A percentile compares a stretch with the other conserved stretches of the same genome.
These are phyloP conservation scores for Endocalyx cinctus DNA, from an alignment of 2,329 filamentous ascomycete genomes.

Conservation along the genomic window DNA sequence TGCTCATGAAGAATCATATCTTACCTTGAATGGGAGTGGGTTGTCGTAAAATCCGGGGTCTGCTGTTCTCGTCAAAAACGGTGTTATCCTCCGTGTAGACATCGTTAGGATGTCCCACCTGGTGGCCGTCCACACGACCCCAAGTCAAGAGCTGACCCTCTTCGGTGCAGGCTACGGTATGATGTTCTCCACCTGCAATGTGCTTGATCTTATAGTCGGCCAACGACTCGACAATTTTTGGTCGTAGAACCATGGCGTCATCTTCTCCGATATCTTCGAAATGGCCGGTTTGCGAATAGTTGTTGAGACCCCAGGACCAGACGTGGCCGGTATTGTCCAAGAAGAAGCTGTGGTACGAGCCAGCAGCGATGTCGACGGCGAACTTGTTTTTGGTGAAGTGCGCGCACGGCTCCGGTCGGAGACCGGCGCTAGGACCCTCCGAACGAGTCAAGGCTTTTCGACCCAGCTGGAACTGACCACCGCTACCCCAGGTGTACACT, in stretches of 20 bases:
- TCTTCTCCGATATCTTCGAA: slow-evolving; percentile 59
- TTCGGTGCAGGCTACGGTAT: slow-evolving; percentile 48
- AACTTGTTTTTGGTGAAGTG: slow-evolving; percentile 48
- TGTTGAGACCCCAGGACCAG: slow-evolving; percentile 69
- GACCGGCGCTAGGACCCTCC: slow-evolving; percentile 17
- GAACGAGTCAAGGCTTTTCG: slow-evolving; percentile 47
- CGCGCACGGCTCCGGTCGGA: slow-evolving; percentile 36
- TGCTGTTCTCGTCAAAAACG: slow-evolving; percentile 59
- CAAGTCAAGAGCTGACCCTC: slow-evolving; percentile 40
- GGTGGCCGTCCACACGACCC: slow-evolving; percentile 43
- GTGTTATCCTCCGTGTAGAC: slow-evolving; percentile 54
- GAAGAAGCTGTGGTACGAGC: slow-evolving; percentile 68
- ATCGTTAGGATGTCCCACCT: slow-evolving; percentile 53
- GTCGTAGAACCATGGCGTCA: slow-evolving; percentile 67
- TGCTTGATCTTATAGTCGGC: slow-evolving; percentile 58
- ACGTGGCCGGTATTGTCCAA: slow-evolving; percentile 62
- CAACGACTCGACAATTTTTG: slow-evolving; percentile 63
- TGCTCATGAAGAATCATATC: too few species aligned
- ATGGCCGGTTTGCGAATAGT: slow-evolving; percentile 65
- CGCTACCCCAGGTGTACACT: slow-evolving; percentile 74
- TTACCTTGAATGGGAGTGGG: slow-evolving; percentile 59
- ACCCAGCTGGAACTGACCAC: slow-evolving; percentile 69
- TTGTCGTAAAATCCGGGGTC: slow-evolving; percentile 66
- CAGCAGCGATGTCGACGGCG: slow-evolving; percentile 50
- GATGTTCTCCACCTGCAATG: slow-evolving; percentile 67